Conservation (phyloP, 306 rosid genomes). For the Trifolium repens region DNA sequence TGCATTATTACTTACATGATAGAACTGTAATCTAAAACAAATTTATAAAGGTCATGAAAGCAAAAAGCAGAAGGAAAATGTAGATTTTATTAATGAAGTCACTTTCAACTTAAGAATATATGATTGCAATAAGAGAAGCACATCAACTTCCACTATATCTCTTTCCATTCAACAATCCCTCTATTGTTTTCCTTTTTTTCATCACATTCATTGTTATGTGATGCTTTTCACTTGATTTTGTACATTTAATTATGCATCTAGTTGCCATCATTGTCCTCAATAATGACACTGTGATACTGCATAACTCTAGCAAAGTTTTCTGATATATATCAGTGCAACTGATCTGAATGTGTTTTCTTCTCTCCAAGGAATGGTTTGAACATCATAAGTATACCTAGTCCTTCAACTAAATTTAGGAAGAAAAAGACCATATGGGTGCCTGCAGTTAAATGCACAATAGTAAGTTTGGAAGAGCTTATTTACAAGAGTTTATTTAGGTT, state of each 20-base stretch:
- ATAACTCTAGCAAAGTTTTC: no score
- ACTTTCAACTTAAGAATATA: slow-evolving; percentile 2
- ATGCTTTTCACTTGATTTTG: no score
- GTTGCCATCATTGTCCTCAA: no score
- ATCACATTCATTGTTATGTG: no score
- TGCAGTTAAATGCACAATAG: slow-evolving; percentile 29
- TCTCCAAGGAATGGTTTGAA: slow-evolving; percentile 53
- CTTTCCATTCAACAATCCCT: no score
- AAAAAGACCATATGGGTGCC: slow-evolving; percentile 51
- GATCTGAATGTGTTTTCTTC: slow-evolving; percentile 10
- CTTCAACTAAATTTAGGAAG: slow-evolving; percentile 45
- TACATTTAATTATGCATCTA: no score
- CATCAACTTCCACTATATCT: no score
- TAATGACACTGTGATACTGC: no score
- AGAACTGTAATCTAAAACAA: no score
- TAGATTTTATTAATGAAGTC: background rate
- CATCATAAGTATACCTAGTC: slow-evolving; percentile 46
- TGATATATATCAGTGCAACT: slow-evolving; percentile 35
- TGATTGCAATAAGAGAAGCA: background rate
- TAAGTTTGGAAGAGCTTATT: slow-evolving; percentile 3
- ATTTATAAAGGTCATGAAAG: no score
- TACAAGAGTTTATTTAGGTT: background rate
- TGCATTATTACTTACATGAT: no score
- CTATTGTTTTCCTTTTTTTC: no score
- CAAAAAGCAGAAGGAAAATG: background rate